These are phyloP conservation scores for Pseudodiploospora longispora DNA, from an alignment of 2,329 filamentous ascomycete genomes.

Conservation along the genomic window DNA sequence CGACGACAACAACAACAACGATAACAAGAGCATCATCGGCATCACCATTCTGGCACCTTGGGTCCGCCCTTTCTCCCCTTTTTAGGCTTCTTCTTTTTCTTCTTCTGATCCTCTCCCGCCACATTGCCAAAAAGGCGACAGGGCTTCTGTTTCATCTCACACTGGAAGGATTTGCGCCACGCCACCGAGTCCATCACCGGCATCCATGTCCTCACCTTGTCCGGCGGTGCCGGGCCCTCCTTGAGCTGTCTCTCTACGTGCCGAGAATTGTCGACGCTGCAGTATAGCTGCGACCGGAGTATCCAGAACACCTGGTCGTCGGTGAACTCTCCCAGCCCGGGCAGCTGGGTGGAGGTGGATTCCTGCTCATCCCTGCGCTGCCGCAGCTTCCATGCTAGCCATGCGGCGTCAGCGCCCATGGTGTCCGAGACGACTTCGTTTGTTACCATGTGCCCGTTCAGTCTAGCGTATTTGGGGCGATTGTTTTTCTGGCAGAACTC, in stretches of 20 bases:
- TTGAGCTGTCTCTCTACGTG: not conserved
- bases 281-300: slow-evolving; percentile 50
- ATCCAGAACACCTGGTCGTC: slow-evolving; percentile 56
- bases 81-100: too few relatives aligned
- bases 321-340: slow-evolving; percentile 43
- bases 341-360: slow-evolving; percentile 24
- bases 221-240: not conserved
- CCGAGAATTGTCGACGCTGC: slow-evolving; percentile 14
- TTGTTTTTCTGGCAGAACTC: not conserved
- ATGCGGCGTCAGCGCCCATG: too few relatives aligned
- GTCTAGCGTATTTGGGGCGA: too few relatives aligned
- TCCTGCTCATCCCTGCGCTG: too few relatives aligned
- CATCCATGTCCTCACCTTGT: slow-evolving; percentile 12
- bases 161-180: slow-evolving; percentile 13
- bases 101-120: not conserved
- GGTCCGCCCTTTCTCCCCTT: too few relatives aligned
- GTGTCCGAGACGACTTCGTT: too few relatives aligned
- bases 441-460: too few relatives aligned
- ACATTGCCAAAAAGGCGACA: slow-evolving; percentile 7
- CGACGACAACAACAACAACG: too few relatives aligned
- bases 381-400: too few relatives aligned
- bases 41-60: too few relatives aligned
- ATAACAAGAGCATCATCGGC: too few relatives aligned
- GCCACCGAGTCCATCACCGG: slow-evolving; percentile 8
- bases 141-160: slow-evolving; percentile 6